A percentile compares a stretch with the other conserved stretches of the same genome.
Evolutionary conservation across 441 rosid species (phyloP).

Genomic region (Jatropha podagrica): DNA sequence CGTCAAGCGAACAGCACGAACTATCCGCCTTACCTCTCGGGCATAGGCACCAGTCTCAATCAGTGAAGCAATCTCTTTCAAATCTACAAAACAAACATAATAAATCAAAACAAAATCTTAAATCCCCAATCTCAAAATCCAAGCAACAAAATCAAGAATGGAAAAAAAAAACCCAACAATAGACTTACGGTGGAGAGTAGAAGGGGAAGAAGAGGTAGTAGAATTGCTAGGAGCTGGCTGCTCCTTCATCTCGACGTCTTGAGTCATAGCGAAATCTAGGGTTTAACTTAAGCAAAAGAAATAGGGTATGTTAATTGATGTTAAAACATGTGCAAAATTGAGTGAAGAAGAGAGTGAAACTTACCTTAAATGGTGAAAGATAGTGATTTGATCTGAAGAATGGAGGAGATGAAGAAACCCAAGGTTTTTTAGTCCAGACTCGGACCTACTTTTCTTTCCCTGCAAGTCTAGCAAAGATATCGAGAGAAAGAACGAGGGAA

Average conservation of each 20-base stretch:
- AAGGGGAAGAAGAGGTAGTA: slow-evolving; percentile 34
- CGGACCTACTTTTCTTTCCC: slow-evolving; percentile 24
- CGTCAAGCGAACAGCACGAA: slow-evolving; percentile 62
- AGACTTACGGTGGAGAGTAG: slow-evolving; percentile 47
- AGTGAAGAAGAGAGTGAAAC: not conserved
- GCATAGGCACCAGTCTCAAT: slow-evolving; percentile 63
- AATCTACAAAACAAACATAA: slow-evolving; percentile 33
- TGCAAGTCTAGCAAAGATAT: slow-evolving; percentile 10
- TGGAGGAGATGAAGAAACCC: not conserved
- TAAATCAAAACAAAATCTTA: not conserved
- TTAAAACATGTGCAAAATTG: not conserved
- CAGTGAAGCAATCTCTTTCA: slow-evolving; percentile 75
- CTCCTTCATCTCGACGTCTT: slow-evolving; percentile 65
- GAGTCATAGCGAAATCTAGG: slow-evolving; percentile 33
- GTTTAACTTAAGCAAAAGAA: not conserved
- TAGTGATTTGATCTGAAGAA: not conserved
- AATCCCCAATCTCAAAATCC: not conserved
- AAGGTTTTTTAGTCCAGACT: not conserved
- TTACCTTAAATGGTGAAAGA: not conserved
- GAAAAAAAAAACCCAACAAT: not conserved
- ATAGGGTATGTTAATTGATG: not conserved
- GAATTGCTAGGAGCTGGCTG: slow-evolving; percentile 39
- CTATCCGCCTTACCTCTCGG: slow-evolving; percentile 59
- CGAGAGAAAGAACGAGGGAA: not conserved
- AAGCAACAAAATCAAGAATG: not conserved